phyloP scores from a whole-genome alignment of 1,284 basidiomycete genomes.

The Ustilago sp. region DNA sequence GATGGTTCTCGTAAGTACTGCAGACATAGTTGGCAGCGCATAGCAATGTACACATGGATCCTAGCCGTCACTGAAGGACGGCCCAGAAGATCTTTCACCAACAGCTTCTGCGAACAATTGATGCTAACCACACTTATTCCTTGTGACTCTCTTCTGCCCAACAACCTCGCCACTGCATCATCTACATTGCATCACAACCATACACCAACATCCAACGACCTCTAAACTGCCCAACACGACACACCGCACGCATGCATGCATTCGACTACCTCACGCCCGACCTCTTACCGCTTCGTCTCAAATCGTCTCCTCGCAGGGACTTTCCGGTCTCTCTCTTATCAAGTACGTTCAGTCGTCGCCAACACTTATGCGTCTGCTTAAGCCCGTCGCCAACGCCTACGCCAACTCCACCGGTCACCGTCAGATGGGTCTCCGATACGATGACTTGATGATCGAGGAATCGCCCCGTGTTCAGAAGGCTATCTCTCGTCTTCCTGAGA shows the following conservation, averaged over 20 bases:
- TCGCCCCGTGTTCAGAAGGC: slow-evolving; percentile 82
- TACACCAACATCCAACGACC: not conserved
- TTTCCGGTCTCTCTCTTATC: slow-evolving; percentile 76
- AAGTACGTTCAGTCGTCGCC: slow-evolving; percentile 80
- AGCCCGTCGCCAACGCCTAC: slow-evolving; percentile 87
- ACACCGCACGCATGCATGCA: not conserved
- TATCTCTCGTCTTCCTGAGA: slow-evolving; percentile 80
- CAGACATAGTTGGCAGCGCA: not conserved
- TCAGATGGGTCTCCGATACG: slow-evolving; percentile 89
- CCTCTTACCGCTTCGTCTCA: not conserved
- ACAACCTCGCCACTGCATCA: not conserved
- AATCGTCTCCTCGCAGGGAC: slow-evolving; percentile 19
- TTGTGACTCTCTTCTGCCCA: not conserved
- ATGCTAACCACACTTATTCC: not conserved
- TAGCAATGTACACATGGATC: not conserved
- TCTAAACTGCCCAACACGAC: not conserved
- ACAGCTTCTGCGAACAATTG: not conserved
- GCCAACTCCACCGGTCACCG: slow-evolving; percentile 85
- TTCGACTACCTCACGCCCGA: not conserved
- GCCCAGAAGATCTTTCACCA: too few species aligned
- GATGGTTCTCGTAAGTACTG: slow-evolving; percentile 45
- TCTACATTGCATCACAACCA: not conserved
- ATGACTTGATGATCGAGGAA: slow-evolving; percentile 94
- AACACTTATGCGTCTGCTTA: slow-evolving; percentile 77
- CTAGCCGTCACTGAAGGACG: not conserved